Evolutionary conservation across 441 rosid species (phyloP).

Genomic region (Brassica hybrid): DNA sequence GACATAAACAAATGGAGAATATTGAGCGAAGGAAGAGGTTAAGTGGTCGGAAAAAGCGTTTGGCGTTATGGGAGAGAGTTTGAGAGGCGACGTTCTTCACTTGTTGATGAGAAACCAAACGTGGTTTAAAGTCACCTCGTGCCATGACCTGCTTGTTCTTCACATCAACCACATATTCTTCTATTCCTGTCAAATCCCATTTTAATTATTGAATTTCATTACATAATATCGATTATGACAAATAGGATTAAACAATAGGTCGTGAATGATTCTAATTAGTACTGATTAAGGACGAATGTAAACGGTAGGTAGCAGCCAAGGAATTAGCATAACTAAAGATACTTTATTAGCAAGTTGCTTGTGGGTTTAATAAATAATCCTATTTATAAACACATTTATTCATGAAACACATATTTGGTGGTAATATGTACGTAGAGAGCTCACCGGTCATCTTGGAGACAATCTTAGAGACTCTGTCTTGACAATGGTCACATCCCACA

Average conservation of each 20-base stretch:
- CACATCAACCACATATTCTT: conserved; percentile 61
- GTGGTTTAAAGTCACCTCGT: conserved; percentile 51
- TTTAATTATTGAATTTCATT: not conserved
- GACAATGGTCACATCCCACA: conserved; percentile 59
- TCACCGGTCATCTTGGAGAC: conserved; percentile 61
- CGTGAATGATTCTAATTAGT: conserved; percentile 16
- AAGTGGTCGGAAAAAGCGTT: conserved; percentile 18
- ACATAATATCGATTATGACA: not conserved
- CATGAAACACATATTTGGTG: not conserved
- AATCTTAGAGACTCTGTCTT: conserved; percentile 49
- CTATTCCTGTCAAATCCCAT: conserved; percentile 49
- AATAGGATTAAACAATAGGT: conserved; percentile 12
- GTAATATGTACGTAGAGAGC: conserved; percentile 26
- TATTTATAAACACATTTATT: not conserved
- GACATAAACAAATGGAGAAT: conserved; percentile 23
- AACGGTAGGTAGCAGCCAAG: conserved; percentile 39
- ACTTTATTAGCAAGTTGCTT: conserved; percentile 20
- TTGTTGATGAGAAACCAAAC: conserved; percentile 15
- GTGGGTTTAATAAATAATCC: not conserved
- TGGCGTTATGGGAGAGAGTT: conserved; percentile 22
- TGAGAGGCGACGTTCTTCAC: conserved; percentile 19
- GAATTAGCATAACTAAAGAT: not conserved
- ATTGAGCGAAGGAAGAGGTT: conserved; percentile 18
- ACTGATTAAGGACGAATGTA: conserved; percentile 19
- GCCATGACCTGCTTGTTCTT: conserved; percentile 51